Conservation (phyloP, 371 early-diverging fungal genomes). For the Mucor indicus region DNA sequence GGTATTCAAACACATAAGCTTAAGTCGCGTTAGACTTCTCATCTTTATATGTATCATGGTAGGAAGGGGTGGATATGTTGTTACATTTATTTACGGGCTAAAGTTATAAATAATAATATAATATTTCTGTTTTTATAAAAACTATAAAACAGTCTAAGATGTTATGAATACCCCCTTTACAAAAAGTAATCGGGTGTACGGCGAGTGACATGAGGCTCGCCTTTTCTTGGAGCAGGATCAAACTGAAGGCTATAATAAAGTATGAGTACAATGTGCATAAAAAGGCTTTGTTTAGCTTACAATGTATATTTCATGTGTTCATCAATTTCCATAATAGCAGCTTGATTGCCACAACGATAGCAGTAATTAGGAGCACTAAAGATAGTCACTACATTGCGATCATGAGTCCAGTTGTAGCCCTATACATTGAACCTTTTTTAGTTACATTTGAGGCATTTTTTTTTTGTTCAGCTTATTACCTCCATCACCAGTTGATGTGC, state of each 20-base stretch:
- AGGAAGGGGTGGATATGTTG: too few relatives aligned
- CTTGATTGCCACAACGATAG: constrained; percentile 99
- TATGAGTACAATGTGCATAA: neutral
- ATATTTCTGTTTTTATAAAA: too few relatives aligned
- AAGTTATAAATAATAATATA: too few relatives aligned
- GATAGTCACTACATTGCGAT: constrained; percentile 98
- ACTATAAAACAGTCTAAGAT: too few relatives aligned
- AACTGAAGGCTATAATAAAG: constrained; percentile 81
- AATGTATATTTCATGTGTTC: constrained; percentile 91
- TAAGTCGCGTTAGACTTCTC: too few relatives aligned
- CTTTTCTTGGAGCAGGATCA: constrained; percentile 97
- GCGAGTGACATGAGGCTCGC: constrained; percentile 96
- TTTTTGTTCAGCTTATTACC: too few relatives aligned
- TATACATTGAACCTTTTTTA: too few relatives aligned
- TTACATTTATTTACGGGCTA: too few relatives aligned
- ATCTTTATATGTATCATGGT: too few relatives aligned
- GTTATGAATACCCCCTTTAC: too few relatives aligned
- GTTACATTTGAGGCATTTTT: too few relatives aligned
- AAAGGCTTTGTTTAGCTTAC: constrained; percentile 54
- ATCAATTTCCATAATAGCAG: constrained; percentile 95
- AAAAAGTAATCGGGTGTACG: constrained; percentile 99
- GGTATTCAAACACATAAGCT: too few relatives aligned
- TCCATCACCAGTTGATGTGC: constrained; percentile 94
- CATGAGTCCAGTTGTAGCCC: constrained; percentile 98
- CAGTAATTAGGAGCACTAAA: constrained; percentile 99